Conservation (phyloP, 83 land plant species). For the Picea abies region DNA sequence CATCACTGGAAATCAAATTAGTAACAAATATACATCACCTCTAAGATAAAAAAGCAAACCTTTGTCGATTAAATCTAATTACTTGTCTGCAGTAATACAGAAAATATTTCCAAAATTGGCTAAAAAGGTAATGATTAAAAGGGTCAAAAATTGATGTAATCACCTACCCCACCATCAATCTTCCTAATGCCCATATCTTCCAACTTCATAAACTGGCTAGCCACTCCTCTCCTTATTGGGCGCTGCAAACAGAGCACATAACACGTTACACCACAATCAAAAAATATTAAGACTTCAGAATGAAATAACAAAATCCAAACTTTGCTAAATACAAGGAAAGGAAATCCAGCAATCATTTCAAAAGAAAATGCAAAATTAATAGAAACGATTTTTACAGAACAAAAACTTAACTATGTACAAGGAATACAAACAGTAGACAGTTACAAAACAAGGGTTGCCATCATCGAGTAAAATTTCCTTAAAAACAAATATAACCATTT, state of each 20-base stretch:
- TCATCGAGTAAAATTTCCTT: not conserved
- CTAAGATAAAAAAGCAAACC: not conserved
- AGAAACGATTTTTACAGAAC: not conserved
- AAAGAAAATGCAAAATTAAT: not conserved
- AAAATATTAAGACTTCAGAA: constrained; percentile 9
- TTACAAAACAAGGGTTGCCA: not conserved
- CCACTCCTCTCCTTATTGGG: constrained; percentile 85
- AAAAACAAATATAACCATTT: not conserved
- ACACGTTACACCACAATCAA: not conserved
- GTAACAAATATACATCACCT: not conserved
- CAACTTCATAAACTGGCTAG: constrained; percentile 72
- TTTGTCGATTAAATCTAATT: constrained; percentile 1
- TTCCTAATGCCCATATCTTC: constrained; percentile 86
- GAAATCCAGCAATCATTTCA: not conserved
- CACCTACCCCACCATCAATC: constrained; percentile 63
- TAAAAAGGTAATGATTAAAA: not conserved
- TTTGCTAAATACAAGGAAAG: not conserved
- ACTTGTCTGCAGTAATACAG: not conserved
- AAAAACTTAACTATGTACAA: not conserved
- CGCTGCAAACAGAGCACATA: constrained; percentile 43
- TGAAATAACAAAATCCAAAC: not conserved
- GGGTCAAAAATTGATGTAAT: not conserved
- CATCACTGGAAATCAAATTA: no score
- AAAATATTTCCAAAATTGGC: no score
- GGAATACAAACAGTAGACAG: not conserved